Percentiles rank a stretch among this genome's conserved stretches.
phyloP scores from a whole-genome alignment of 805 yeast species.

The Yarrowia sp. region DNA sequence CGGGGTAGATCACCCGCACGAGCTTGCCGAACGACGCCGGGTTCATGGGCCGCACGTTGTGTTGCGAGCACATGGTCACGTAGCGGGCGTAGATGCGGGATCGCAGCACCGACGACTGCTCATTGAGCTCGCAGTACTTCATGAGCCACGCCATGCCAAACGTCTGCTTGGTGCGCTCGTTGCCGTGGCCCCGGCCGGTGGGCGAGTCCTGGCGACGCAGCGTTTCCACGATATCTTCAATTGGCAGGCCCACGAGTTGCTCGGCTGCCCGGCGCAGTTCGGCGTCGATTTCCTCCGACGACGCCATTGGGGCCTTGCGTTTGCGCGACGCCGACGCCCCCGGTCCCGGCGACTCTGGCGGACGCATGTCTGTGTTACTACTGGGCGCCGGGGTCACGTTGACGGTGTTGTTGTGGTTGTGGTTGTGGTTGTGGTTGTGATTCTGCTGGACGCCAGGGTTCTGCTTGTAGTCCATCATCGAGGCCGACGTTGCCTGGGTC shows the following conservation, averaged over 20 bases:
- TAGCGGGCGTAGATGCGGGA: constrained; percentile 73
- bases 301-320: constrained; percentile 33
- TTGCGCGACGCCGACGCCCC: constrained; percentile 27
- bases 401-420: neutral
- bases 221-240: constrained; percentile 42
- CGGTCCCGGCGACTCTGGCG: constrained; percentile 17
- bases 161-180: constrained; percentile 59
- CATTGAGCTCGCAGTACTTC: constrained; percentile 62
- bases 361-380: constrained; percentile 25
- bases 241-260: constrained; percentile 38
- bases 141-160: constrained; percentile 84
- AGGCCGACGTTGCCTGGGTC: constrained; percentile 14
- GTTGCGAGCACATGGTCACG: constrained; percentile 62
- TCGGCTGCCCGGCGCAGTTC: constrained; percentile 42
- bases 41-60: constrained; percentile 63
- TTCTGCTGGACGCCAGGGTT: neutral
- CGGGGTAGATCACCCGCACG: constrained; percentile 69
- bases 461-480: constrained; percentile 5
- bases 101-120: constrained; percentile 65
- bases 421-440: neutral
- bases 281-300: constrained; percentile 41
- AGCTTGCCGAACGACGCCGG: constrained; percentile 83
- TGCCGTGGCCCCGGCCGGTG: constrained; percentile 27
- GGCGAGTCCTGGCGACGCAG: constrained; percentile 41
- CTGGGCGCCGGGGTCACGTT: constrained; percentile 4